A percentile compares a stretch with the other conserved stretches of the same genome.
phyloP scores from a whole-genome alignment of 768 basidiomycete genomes.

The Lactarius evosmus region DNA sequence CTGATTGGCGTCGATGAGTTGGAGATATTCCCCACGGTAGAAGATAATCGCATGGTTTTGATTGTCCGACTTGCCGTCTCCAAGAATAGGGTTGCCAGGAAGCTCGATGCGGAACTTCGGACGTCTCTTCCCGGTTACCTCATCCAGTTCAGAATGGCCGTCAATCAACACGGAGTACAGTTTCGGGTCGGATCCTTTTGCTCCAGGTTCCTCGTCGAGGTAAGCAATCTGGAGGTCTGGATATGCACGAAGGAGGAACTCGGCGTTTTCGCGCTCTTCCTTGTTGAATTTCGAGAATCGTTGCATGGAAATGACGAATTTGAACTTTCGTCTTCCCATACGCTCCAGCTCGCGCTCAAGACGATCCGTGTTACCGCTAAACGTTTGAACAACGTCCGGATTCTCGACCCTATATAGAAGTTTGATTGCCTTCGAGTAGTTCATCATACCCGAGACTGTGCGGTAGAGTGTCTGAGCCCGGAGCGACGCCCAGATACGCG shows the following conservation, averaged over 20 bases:
- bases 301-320: constrained; percentile 98
- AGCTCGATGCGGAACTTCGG: constrained; percentile 98
- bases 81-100: constrained; percentile 97
- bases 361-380: constrained; percentile 94
- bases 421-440: constrained; percentile 99
- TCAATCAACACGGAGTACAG: constrained; percentile 94
- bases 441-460: constrained; percentile 99
- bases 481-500: constrained; percentile 98
- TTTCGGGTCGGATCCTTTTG: constrained; percentile 82
- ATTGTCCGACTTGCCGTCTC: constrained; percentile 99
- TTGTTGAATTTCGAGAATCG: constrained; percentile 99
- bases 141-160: constrained; percentile 93
- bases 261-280: constrained; percentile 97
- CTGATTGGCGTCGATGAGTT: constrained; percentile 99
- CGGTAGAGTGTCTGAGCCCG: constrained; percentile 98
- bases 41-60: constrained; percentile 99
- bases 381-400: constrained; percentile 93
- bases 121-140: constrained; percentile 81
- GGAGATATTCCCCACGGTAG: constrained; percentile 97
- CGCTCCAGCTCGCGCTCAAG: constrained; percentile 94
- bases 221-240: constrained; percentile 98
- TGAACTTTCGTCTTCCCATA: constrained; percentile 98
- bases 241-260: constrained; percentile 95
- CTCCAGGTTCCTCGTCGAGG: constrained; percentile 91
- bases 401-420: constrained; percentile 98